A percentile compares a stretch with the other conserved stretches of the same genome.
phyloP scores from a whole-genome alignment of 2,329 filamentous ascomycete genomes.

The Penicillium sp. region DNA sequence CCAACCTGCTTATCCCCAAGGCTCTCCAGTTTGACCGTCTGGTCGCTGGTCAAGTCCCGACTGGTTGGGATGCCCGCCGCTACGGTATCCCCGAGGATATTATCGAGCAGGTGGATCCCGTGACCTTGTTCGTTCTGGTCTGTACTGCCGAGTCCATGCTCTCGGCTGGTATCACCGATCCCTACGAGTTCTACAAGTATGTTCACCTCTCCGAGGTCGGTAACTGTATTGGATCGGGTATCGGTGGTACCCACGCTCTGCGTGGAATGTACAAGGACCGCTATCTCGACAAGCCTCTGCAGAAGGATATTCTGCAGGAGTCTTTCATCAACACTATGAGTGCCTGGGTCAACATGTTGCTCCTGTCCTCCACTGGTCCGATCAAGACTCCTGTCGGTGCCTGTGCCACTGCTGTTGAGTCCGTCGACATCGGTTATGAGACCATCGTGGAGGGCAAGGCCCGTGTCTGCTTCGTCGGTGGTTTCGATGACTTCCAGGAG shows the following conservation, averaged over 20 bases:
- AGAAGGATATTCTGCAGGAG: slow-evolving; percentile 98
- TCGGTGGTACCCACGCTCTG: slow-evolving; percentile 89
- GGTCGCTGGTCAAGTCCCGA: slow-evolving; percentile 94
- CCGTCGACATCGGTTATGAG: slow-evolving; percentile 95
- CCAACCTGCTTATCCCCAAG: slow-evolving; percentile 93
- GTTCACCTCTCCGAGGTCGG: slow-evolving; percentile 97
- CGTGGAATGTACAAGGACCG: slow-evolving; percentile 98
- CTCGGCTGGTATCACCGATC: slow-evolving; percentile 92
- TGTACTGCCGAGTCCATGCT: slow-evolving; percentile 90
- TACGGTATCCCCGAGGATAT: slow-evolving; percentile 98
- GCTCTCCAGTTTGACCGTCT: slow-evolving; percentile 95
- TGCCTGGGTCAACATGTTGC: slow-evolving; percentile 99
- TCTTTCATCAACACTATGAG: slow-evolving; percentile 99
- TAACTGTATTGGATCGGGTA: slow-evolving; percentile 97
- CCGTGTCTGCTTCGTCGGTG: slow-evolving; percentile 94
- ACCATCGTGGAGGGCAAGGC: slow-evolving; percentile 99
- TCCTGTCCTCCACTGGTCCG: slow-evolving; percentile 92
- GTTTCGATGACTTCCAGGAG: slow-evolving; percentile 98
- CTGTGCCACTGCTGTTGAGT: slow-evolving; percentile 96
- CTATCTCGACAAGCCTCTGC: slow-evolving; percentile 92
- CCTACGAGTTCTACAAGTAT: slow-evolving; percentile 99
- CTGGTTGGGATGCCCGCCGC: slow-evolving; percentile 93
- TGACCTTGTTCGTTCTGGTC: slow-evolving; percentile 92
- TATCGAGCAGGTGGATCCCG: slow-evolving; percentile 93
- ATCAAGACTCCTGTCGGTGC: slow-evolving; percentile 99